phyloP scores from a whole-genome alignment of 2,329 filamentous ascomycete genomes.

The Fusarium avenaceum region DNA sequence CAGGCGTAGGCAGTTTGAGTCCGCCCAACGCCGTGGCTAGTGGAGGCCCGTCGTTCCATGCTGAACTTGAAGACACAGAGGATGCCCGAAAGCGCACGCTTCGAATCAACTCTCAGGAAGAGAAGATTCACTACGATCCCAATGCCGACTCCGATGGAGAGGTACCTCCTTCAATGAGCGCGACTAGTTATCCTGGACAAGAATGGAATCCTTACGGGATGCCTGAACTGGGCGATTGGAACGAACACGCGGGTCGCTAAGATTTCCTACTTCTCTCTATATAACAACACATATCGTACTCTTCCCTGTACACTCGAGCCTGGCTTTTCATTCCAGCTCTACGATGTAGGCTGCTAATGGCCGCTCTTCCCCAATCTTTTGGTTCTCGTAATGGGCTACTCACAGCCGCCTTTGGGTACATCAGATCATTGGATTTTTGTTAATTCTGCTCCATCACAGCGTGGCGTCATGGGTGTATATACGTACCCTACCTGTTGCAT shows the following conservation, averaged over 20 bases:
- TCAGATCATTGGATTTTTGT: slow-evolving; percentile 3
- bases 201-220: slow-evolving; percentile 74
- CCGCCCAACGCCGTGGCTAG: slow-evolving; percentile 13
- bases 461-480: slow-evolving; percentile 36
- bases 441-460: slow-evolving; percentile 20
- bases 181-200: slow-evolving; percentile 77
- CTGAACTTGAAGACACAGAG: slow-evolving; percentile 59
- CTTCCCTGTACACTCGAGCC: background rate
- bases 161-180: slow-evolving; percentile 69
- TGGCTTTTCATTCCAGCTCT: slow-evolving; percentile 1
- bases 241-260: slow-evolving; percentile 24
- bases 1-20: slow-evolving; percentile 21
- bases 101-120: slow-evolving; percentile 62
- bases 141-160: slow-evolving; percentile 53
- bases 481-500: background rate
- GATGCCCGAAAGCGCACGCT: slow-evolving; percentile 62
- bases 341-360: background rate
- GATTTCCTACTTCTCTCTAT: background rate
- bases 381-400: slow-evolving; percentile 5
- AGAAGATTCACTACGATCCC: slow-evolving; percentile 64
- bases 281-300: background rate
- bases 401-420: background rate
- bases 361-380: background rate
- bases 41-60: slow-evolving; percentile 42
- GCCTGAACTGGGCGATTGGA: slow-evolving; percentile 50